A percentile compares a stretch with the other conserved stretches of the same genome.
These are phyloP conservation scores for Capronia americana DNA, from an alignment of 2,329 filamentous ascomycete genomes.

Conservation along the genomic window DNA sequence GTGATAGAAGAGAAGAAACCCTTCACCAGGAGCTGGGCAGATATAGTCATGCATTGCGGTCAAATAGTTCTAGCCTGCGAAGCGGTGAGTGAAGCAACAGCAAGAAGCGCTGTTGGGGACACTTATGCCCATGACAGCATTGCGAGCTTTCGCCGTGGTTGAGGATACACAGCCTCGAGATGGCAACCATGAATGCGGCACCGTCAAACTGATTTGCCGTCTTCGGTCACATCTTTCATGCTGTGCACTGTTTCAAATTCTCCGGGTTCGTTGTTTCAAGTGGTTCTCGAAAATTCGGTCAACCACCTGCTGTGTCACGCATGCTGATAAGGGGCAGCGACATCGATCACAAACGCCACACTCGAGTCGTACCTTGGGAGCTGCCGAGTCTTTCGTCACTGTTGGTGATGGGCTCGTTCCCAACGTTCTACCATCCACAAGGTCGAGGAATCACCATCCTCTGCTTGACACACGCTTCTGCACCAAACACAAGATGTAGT, in stretches of 20 bases:
- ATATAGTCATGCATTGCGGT: neutral
- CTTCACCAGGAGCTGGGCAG: neutral
- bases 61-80: neutral
- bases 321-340: neutral
- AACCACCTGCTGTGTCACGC: conserved; percentile 5
- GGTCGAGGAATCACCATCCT: neutral
- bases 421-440: neutral
- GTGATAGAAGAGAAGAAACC: neutral
- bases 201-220: conserved; percentile 9
- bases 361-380: neutral
- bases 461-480: neutral
- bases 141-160: conserved; percentile 8
- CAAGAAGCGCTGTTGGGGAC: neutral
- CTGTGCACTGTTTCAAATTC: conserved; percentile 12
- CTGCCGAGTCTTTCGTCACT: neutral
- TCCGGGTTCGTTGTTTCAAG: conserved; percentile 5
- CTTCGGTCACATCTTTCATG: conserved; percentile 12
- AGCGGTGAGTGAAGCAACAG: conserved; percentile 14
- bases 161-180: conserved; percentile 19
- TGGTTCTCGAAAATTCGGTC: conserved; percentile 11
- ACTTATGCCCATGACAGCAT: neutral
- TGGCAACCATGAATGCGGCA: conserved; percentile 8
- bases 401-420: neutral
- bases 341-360: neutral
- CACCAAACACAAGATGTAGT: neutral